A percentile compares a stretch with the other conserved stretches of the same genome.
phyloP scores from a whole-genome alignment of 495 filamentous ascomycete species.

The Annulohypoxylon bovei region DNA sequence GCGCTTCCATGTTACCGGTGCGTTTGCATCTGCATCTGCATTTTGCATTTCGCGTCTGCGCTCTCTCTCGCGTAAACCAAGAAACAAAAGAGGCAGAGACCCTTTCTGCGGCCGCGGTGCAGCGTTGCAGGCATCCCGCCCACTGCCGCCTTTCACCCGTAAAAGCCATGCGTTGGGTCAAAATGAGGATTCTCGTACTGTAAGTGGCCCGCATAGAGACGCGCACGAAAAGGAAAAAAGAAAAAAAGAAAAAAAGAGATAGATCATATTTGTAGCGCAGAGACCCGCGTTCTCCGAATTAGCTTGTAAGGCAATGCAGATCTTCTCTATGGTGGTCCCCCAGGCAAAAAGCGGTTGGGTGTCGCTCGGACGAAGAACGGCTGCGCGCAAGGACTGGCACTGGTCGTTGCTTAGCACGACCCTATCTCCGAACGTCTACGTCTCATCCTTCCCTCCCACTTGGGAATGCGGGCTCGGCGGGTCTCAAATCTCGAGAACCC shows the following conservation, averaged over 20 bases:
- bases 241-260: slow-evolving; percentile 24
- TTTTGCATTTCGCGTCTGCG: not conserved
- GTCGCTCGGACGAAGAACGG: slow-evolving; percentile 13
- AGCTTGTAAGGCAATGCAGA: slow-evolving; percentile 28
- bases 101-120: slow-evolving; percentile 27
- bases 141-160: slow-evolving; percentile 8
- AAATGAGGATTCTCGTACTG: slow-evolving; percentile 32
- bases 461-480: slow-evolving; percentile 24
- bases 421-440: slow-evolving; percentile 18
- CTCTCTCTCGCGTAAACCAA: slow-evolving; percentile 1
- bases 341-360: slow-evolving; percentile 21
- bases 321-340: slow-evolving; percentile 16
- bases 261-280: slow-evolving; percentile 33
- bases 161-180: slow-evolving; percentile 24
- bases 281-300: slow-evolving; percentile 35
- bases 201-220: slow-evolving; percentile 12
- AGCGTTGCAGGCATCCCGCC: slow-evolving; percentile 11
- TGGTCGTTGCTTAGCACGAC: not conserved
- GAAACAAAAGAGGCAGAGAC: not conserved
- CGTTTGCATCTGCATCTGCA: not conserved
- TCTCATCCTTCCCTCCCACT: slow-evolving; percentile 32
- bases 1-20: slow-evolving; percentile 3
- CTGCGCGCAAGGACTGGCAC: not conserved
- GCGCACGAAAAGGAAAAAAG: not conserved
- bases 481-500: slow-evolving; percentile 30